Base-by-base conservation (phyloP, 148 eudicot genomes). In the Tetragonia tetragonoides region DNA sequence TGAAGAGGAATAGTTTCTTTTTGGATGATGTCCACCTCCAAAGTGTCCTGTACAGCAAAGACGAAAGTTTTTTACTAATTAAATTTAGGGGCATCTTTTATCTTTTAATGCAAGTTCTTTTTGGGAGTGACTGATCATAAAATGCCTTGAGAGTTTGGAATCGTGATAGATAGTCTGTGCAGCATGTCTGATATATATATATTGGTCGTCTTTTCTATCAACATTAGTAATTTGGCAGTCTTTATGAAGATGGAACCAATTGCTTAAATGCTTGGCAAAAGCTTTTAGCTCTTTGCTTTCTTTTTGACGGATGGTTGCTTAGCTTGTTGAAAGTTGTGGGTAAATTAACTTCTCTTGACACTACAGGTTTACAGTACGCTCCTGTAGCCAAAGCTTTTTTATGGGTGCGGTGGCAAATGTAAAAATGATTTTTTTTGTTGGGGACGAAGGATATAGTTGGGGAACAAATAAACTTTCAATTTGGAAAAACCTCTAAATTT, bases 21-120 rank as follows among this genome's bases (percentile, higher is more conserved):
- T 81, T 81, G 84, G 80, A 77, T 81, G 73, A 77, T 72, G 72
- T 76, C 80, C 83, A 81, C 72, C 80, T 70, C 39, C 68, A 77
- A 81, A 73, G 83, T 76, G 73, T 71, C 65, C 12, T 81, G 66
- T 80, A 80, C 79, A 80, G 70, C 79, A 80, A 68, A 75, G 70
- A 68, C 70, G 34, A 38, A 68, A 70, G 44, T 10, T 3, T 47
- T n/a, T 60, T 75, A 46, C 70, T 70, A 5, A 21, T 67, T 60
- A 6, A 59, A 6, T 16, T 74, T 44, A n/a, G 14, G 51, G 49
- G 49, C 18, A 64, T 63, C 14, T 53, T 28, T 28, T 28, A 28
- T 28, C 34, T 16, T 76, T 56, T 10, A 21, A 21, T 2, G 20
- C 57, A 34, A 61, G 49, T 71, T 77, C 34, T 72, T 72, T 64